phyloP scores from a whole-genome alignment of 2,329 filamentous ascomycete species.

The Leptoxyphium fumago region DNA sequence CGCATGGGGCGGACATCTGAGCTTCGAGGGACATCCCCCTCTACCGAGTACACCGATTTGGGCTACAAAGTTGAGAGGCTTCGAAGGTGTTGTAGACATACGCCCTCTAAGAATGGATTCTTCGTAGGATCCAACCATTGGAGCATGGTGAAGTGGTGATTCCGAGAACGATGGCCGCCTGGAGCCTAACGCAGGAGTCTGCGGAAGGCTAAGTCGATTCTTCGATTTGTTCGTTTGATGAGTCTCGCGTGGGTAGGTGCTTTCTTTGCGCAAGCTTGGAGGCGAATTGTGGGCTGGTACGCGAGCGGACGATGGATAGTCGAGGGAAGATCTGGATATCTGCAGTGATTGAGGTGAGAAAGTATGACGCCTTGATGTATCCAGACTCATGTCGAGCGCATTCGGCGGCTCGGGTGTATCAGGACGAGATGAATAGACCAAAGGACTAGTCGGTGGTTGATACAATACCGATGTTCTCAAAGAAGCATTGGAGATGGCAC shows the following conservation, averaged over 20 bases:
- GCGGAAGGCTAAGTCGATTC: constrained; percentile 38
- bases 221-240: constrained; percentile 67
- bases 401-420: constrained; percentile 17
- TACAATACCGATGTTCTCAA: constrained; percentile 68
- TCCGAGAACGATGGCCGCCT: constrained; percentile 62
- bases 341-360: constrained; percentile 49
- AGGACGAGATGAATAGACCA: constrained; percentile 47
- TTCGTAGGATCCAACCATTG: constrained; percentile 96
- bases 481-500: constrained; percentile 43
- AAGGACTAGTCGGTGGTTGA: constrained; percentile 77
- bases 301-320: constrained; percentile 16
- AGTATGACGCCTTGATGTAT: constrained; percentile 52
- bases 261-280: constrained; percentile 42
- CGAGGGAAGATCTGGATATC: constrained; percentile 30
- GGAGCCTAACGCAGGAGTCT: constrained; percentile 34
- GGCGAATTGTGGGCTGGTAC: constrained; percentile 14
- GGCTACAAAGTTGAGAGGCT: constrained; percentile 80
- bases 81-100: constrained; percentile 93
- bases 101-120: constrained; percentile 88
- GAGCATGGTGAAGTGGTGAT: constrained; percentile 72
- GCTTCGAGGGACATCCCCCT: constrained; percentile 71
- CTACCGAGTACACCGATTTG: constrained; percentile 88
- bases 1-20: constrained; percentile 80
- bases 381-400: constrained; percentile 22
- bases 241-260: constrained; percentile 53